Evolutionary conservation across 2,329 filamentous ascomycete genomes (phyloP).

Genomic region (Colletotrichum lindemuthianum): DNA sequence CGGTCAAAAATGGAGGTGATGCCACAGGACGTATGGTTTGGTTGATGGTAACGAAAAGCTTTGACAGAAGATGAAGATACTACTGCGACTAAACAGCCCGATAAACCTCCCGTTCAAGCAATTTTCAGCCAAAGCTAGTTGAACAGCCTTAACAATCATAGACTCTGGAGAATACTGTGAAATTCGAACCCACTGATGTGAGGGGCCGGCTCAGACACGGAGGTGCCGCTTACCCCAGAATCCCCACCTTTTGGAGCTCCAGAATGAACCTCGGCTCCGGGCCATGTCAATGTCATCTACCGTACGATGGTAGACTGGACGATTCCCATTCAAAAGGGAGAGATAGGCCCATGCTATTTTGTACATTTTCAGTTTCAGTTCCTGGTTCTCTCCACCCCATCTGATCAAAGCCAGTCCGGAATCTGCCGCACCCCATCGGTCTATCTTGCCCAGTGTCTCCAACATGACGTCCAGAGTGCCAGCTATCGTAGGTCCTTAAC

Average conservation of each 20-base stretch:
- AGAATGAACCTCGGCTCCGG: slow-evolving; percentile 34
- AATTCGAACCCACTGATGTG: slow-evolving; percentile 5
- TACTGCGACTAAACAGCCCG: too few species aligned
- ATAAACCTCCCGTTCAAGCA: too few species aligned
- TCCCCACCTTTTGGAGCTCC: slow-evolving; percentile 33
- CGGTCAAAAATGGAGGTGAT: background rate
- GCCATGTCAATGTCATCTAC: slow-evolving; percentile 22
- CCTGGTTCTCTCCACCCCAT: background rate
- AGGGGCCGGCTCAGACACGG: slow-evolving; percentile 24
- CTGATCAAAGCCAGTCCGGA: background rate
- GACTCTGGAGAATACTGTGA: background rate
- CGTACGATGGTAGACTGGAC: slow-evolving; percentile 26
- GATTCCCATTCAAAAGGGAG: slow-evolving; percentile 30
- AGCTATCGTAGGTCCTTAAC: slow-evolving; percentile 38
- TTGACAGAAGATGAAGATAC: too few species aligned
- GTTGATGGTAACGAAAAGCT: background rate
- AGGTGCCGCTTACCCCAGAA: slow-evolving; percentile 34
- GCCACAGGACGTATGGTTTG: background rate
- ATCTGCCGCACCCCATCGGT: background rate
- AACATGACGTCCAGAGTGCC: slow-evolving; percentile 41
- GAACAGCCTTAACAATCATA: background rate
- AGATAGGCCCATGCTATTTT: background rate
- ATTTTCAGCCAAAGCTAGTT: background rate
- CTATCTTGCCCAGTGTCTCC: background rate
- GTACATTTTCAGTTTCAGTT: background rate